Base-by-base conservation (phyloP, 2,329 filamentous ascomycete species). In the Thyridium curvatum region DNA sequence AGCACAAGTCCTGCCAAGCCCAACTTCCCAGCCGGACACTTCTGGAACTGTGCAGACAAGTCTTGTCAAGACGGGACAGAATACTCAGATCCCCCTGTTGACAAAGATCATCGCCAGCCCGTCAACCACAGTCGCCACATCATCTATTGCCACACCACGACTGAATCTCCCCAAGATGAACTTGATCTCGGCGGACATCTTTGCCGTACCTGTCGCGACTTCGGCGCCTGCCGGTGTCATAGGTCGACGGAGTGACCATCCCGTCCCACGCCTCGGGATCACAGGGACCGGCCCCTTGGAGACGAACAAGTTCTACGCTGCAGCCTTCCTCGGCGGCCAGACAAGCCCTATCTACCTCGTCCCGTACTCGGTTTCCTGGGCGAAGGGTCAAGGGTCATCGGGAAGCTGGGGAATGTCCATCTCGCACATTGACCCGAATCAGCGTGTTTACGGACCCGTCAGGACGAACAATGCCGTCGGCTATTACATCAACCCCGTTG, bases 231-330 rank as follows among this genome's bases (percentile, higher is more conserved):
- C 72, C 1, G 51, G 65, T 0, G 58, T 62, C 21, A 71, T 84
- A 35, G 38, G 52, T 8, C 57, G 61, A 31, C 66, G 66, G 18
- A 49, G 63, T 15, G 75, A 82, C 46, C 80, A 84, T 46, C 80
- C 80, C 0, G 75, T 76, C 18, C 61, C 71, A 31, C 68, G 74
- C 12, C 55, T 66, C 16, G 76, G 75, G 6, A 65, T 83, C 30
- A 55, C 50, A 26, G 58, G 65, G 13, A 49, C 60, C 2, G 55
- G 57, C 0, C 77, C 82, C 4, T 63, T 86, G 34, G 68, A 77
- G 36, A 91, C 86, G 17, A 91, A 90, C 67, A 90, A 86, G 53
- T 90, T 89, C 57, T 87, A 86, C 50, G 72, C 82, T 49, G 93
- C 93, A 52, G 79, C 93, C 46, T 88, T 88, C 57, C 68, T 96